Conservation (phyloP, 2,329 filamentous ascomycete genomes). For the Colletotrichum tofieldiae region DNA sequence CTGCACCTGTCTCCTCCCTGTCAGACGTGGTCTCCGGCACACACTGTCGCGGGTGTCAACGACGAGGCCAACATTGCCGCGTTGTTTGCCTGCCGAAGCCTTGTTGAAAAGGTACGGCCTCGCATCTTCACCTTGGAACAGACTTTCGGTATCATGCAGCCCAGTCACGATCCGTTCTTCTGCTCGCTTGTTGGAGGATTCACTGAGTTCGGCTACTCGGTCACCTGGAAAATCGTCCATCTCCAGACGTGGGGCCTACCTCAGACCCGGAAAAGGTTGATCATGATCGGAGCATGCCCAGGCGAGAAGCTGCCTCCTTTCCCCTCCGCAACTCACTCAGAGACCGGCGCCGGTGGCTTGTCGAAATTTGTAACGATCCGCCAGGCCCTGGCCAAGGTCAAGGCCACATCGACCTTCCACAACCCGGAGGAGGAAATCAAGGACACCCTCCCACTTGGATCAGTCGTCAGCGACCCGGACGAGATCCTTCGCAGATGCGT, state of each 20-base stretch:
- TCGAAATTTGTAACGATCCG: conserved; percentile 62
- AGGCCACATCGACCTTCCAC: conserved; percentile 54
- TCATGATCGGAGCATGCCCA: conserved; percentile 74
- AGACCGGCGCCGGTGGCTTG: conserved; percentile 51
- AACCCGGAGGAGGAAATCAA: conserved; percentile 47
- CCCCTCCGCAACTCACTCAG: conserved; percentile 73
- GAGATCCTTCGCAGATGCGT: conserved; percentile 70
- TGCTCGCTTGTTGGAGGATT: conserved; percentile 75
- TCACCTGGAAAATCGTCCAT: conserved; percentile 76
- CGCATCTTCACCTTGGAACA: conserved; percentile 85
- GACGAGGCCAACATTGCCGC: conserved; percentile 79
- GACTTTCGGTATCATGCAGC: conserved; percentile 76
- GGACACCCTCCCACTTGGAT: conserved; percentile 55
- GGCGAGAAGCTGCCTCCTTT: conserved; percentile 80
- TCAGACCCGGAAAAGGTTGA: conserved; percentile 65
- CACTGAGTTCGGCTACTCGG: conserved; percentile 76
- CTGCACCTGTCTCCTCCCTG: conserved; percentile 85
- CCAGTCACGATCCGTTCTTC: conserved; percentile 69
- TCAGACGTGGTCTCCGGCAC: conserved; percentile 81
- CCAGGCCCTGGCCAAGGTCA: conserved; percentile 58
- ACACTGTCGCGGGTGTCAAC: conserved; percentile 72
- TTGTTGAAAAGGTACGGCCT: conserved; percentile 74
- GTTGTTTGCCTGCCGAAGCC: conserved; percentile 66
- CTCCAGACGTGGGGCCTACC: conserved; percentile 67
- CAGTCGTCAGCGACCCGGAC: conserved; percentile 56